Base-by-base conservation (phyloP, 2,329 filamentous ascomycete species). In the Sporothrix sp. region DNA sequence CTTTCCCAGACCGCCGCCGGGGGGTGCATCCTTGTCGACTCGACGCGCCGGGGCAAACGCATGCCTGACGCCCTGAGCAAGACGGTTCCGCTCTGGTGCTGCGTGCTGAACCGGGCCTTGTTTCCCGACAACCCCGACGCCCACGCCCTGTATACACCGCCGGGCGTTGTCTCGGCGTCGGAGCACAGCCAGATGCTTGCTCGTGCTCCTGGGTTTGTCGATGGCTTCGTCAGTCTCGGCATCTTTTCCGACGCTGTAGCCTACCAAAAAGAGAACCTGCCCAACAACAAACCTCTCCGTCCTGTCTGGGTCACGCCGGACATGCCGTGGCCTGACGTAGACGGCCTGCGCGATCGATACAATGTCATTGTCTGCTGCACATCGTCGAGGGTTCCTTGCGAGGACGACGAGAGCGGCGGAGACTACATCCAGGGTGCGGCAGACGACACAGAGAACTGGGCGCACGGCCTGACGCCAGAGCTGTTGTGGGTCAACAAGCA, bases 51-150 rank as follows among this genome's bases (percentile, higher is more conserved):
- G 48, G 93, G 93, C 14, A 58, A 57, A 84, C 82, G 79, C 59
- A 95, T 97, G 82, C 91, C 93, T 1, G 93, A 98, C 68, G 90
- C 93, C 14, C 75, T 98, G 16, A 88, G 85, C 59, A 96, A 95
- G 66, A 97, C 93, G 0, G 74, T 97, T 23, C 91, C 93, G 2
- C 86, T 95, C 55, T 98, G 93, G 93, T 90, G 86, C 66, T 80
- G 84, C 55, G 87, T 96, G 16, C 68, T 96, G 59, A 97, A 97
- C 66, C 74, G 77, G 42, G 71, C 81, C 3, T 70, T 97, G 4
- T 95, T 95, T 63, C 84, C 85, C 0, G 67, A n/a, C 16, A 30
- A 6, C 16, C 7, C 13, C 7, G 45, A 58, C 3, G 7, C 57
- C 2, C 72, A 83, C 60, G 58, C 65, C 1, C 73, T 97, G 7